Percentiles rank a stretch among this genome's conserved stretches.
phyloP scores from a whole-genome alignment of 306 rosid genomes.

The Prunus mume region DNA sequence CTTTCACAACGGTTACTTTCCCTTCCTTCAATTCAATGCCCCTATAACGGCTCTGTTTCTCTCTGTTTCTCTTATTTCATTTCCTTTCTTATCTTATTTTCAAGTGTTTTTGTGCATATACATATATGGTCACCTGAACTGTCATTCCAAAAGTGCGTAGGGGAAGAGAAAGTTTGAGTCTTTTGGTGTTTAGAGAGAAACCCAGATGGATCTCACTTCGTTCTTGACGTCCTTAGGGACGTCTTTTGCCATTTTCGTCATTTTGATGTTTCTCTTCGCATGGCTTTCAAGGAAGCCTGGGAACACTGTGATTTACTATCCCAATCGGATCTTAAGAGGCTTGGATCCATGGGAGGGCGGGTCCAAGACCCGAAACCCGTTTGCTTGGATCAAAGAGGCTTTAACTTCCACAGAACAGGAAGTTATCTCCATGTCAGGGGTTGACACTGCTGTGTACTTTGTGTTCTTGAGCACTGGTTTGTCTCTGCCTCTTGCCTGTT shows the following conservation, averaged over 20 bases:
- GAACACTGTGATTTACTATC: constrained; percentile 80
- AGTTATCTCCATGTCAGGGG: constrained; percentile 68
- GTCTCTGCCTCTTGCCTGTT: background rate
- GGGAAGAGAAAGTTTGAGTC: background rate
- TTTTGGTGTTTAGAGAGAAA: constrained; percentile 7
- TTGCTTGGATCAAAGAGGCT: constrained; percentile 80
- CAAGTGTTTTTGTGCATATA: background rate
- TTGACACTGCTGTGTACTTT: constrained; percentile 90
- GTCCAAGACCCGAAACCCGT: constrained; percentile 54
- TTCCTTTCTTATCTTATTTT: background rate
- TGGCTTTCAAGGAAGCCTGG: constrained; percentile 61
- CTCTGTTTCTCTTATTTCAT: background rate
- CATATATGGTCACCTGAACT: background rate
- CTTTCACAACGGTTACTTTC: constrained; percentile 26
- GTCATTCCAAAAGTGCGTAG: background rate
- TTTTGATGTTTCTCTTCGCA: constrained; percentile 64
- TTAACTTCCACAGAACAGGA: constrained; percentile 62
- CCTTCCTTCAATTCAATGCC: background rate
- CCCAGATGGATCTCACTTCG: constrained; percentile 72
- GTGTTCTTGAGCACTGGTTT: constrained; percentile 79
- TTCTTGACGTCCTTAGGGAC: constrained; percentile 87
- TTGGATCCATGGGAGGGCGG: constrained; percentile 59
- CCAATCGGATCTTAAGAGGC: constrained; percentile 81
- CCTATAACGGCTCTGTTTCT: constrained; percentile 8
- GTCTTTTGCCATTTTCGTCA: constrained; percentile 63